Conservation (phyloP, 192 early-diverging fungal species). For the Polychytrium aggregatum region DNA sequence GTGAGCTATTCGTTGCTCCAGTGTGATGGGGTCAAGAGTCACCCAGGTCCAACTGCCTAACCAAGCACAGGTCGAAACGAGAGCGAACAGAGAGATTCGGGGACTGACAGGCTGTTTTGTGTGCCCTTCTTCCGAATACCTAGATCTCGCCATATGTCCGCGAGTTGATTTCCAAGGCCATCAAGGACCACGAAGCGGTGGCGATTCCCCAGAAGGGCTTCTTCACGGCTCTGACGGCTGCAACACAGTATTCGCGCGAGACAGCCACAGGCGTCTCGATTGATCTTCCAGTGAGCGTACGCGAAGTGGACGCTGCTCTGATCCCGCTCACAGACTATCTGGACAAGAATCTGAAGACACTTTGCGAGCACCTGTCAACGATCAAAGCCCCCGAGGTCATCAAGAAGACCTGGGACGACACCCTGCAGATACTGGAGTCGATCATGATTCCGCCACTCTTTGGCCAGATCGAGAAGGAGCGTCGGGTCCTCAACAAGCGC, state of each 20-base stretch:
- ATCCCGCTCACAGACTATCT: slow-evolving; percentile 41
- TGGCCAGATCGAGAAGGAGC: slow-evolving; percentile 33
- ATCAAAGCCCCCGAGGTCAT: slow-evolving; percentile 45
- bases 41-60: too few relatives aligned
- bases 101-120: too few relatives aligned
- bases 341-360: slow-evolving; percentile 40
- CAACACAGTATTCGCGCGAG: slow-evolving; percentile 30
- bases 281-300: slow-evolving; percentile 12
- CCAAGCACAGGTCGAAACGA: too few relatives aligned
- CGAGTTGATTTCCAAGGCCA: slow-evolving; percentile 30
- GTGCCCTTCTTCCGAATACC: too few relatives aligned
- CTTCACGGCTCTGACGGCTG: slow-evolving; percentile 30
- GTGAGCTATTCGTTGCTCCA: too few relatives aligned
- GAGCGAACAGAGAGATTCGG: too few relatives aligned
- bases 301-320: slow-evolving; percentile 31
- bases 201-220: slow-evolving; percentile 25
- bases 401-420: slow-evolving; percentile 40
- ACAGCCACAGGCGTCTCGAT: slow-evolving; percentile 26
- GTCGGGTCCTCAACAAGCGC: slow-evolving; percentile 33
- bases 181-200: slow-evolving; percentile 44
- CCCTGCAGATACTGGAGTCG: slow-evolving; percentile 21
- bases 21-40: too few relatives aligned
- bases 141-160: slow-evolving; percentile 28
- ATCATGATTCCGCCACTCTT: slow-evolving; percentile 36
- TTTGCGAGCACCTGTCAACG: slow-evolving; percentile 26